Base-by-base conservation (phyloP, 805 yeast genomes). In the Dipodascopsis uninucleata region DNA sequence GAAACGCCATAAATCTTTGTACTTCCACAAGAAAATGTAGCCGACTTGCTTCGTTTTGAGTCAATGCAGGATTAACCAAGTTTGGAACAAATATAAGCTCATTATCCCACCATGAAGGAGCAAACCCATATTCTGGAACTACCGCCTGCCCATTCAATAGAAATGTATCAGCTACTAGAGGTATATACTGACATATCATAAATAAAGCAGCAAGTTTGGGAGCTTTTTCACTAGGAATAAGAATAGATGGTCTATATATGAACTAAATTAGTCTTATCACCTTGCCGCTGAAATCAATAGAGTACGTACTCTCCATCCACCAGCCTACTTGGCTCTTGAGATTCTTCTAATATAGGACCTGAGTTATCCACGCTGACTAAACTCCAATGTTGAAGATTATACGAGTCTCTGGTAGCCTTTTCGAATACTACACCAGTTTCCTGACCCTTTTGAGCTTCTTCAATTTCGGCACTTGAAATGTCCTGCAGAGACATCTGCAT, bases 1-100 rank as follows among this genome's bases (percentile, higher is more conserved):
- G 41, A 45, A 57, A 61, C 2, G 67, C 67, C 47, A 62, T 51
- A 10, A 58, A 34, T 12, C 64, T 46, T 39, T 63, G 67, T 1
- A 51, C 31, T 41, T 62, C 67, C 5, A 57, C 46, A 16, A 57
- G 47, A 8, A 57, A 29, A 18, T 57, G 37, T 34, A 47, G n/a
- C 31, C 29, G 35, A 14, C 20, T 40, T 28, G 36, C 28, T 39
- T 16, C 36, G 12, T 48, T 44, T 38, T 22, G 26, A 7, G 17
- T 3, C 14, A 14, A 20, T 6, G 12, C 18, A 26, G 16, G 35
- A 25, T 5, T 31, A 33, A 6, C 39, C 21, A 41, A 32, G 8
- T 25, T 40, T 1, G 57, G 45, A 21, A 59, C 29, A n/a, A 48
- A 47, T 2, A 56, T 50, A n/a, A 44, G 12, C 5, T 41, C 53